Conservation (phyloP, 768 basidiomycete genomes). For the Mycena amicta region DNA sequence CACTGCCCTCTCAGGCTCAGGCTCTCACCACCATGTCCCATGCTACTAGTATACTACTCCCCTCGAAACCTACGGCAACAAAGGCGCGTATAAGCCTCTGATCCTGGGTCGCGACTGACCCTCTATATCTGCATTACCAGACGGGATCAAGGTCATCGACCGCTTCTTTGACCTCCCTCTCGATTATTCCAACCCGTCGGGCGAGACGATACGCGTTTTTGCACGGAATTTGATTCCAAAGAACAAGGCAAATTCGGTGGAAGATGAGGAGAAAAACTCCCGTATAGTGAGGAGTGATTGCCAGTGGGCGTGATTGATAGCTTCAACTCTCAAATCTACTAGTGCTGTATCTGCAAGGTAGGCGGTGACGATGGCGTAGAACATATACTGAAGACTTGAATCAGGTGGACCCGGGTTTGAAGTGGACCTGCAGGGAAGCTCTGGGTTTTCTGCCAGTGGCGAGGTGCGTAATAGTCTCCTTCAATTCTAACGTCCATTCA, state of each 20-base stretch:
- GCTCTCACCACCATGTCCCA: background rate
- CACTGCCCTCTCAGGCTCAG: too few relatives aligned
- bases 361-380: too few relatives aligned
- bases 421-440: constrained; percentile 35
- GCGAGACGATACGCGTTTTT: constrained; percentile 50
- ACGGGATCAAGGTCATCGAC: constrained; percentile 48
- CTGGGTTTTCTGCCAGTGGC: constrained; percentile 38
- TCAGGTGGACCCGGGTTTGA: constrained; percentile 55
- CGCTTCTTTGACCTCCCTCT: constrained; percentile 52
- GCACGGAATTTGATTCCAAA: constrained; percentile 47
- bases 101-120: background rate
- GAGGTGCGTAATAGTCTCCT: constrained; percentile 31
- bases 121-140: too few relatives aligned
- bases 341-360: constrained; percentile 20
- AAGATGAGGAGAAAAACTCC: constrained; percentile 47
- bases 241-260: constrained; percentile 43
- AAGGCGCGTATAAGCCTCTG: constrained; percentile 22
- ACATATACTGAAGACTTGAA: background rate
- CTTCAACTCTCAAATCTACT: background rate
- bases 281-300: constrained; percentile 40
- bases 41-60: background rate
- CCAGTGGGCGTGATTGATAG: background rate
- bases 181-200: constrained; percentile 44
- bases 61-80: constrained; percentile 30
- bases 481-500: background rate